Evolutionary conservation across 225 moss, liverwort and hornwort species (phyloP), one percentile per base, ranked within the genome.

Genomic region (Straminergon stramineum): DNA sequence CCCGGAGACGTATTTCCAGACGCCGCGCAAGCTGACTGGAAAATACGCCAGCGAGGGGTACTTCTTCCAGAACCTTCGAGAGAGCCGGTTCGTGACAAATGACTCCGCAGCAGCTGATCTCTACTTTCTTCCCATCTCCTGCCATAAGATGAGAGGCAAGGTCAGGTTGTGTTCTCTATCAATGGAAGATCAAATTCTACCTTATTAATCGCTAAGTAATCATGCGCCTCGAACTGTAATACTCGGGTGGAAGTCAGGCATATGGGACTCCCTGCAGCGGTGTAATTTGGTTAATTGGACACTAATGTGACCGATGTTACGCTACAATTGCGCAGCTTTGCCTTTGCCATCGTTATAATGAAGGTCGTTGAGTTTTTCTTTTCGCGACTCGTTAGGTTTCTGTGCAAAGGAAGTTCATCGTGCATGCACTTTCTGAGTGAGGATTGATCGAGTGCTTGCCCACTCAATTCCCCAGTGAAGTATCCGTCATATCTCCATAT

Each of bases 1-100:
- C 63, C 92, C 96, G 45, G 91, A 88, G 66, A 95, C 92, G 27
- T 92, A 90, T 39, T 93, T 91, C 82, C 96, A 95, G 87, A 92
- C 84, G 7, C 93, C 92, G 58, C 94, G 93, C 79, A 90, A 96
- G 64, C 94, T 97, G 56, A 85, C 83, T 35, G 98, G 98, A 56
- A 98, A 97, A 89, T 97, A 97, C 88, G 94, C 98, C 79, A 97
- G 97, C 85, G 98, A 98, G 89, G 93, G 91, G 16, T 97, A 91
- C 82, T 95, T 97, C 88, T 96, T 97, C 92, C 93, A 96, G 58
- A 98, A 96, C 90, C 91, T 97, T 58, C 93, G 92, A 89, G 95
- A 96, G 91, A 95, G 95, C 79, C 89, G 66, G 41, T 93, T 96
- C 77, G 66, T 95, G 78, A 96, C 97, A 17, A 75, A 93, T 8